These are phyloP conservation scores for Fusarium verrucosum DNA, from an alignment of 2,329 filamentous ascomycete genomes.

Conservation along the genomic window DNA sequence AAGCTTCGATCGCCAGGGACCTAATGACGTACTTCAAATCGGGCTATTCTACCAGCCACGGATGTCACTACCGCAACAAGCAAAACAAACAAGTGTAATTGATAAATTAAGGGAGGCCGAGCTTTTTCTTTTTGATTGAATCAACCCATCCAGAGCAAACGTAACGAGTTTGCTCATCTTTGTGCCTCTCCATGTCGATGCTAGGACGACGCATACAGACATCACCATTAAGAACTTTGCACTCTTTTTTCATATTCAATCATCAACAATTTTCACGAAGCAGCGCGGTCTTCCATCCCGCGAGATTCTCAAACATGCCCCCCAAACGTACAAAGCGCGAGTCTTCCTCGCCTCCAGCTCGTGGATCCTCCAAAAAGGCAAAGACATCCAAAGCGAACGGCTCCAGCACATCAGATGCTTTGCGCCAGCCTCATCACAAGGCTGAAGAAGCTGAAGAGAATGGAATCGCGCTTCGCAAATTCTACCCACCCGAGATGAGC, in stretches of 20 bases:
- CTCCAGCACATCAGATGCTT: slow-evolving; percentile 41
- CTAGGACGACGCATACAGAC: neutral
- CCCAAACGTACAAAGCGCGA: slow-evolving; percentile 45
- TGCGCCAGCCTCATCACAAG: slow-evolving; percentile 59
- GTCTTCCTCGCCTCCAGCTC: slow-evolving; percentile 28
- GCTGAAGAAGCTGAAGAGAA: slow-evolving; percentile 59
- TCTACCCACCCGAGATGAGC: slow-evolving; percentile 87
- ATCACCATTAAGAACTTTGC: neutral
- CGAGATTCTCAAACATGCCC: slow-evolving; percentile 43
- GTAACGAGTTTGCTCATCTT: neutral
- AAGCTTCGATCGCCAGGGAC: slow-evolving; percentile 45
- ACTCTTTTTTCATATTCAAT: neutral
- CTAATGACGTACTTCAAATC: slow-evolving; percentile 48
- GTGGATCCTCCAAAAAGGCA: slow-evolving; percentile 46
- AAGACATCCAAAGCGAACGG: slow-evolving; percentile 45
- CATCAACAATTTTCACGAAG: neutral
- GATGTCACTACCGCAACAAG: slow-evolving; percentile 36
- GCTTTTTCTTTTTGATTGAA: neutral
- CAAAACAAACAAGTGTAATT: slow-evolving; percentile 7
- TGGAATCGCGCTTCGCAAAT: slow-evolving; percentile 75
- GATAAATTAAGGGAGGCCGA: neutral
- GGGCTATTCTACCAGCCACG: slow-evolving; percentile 35
- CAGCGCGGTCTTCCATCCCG: neutral
- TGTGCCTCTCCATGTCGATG: slow-evolving; percentile 12
- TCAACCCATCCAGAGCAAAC: neutral